Evolutionary conservation across 345 rosid species (phyloP), one percentile per base, ranked within the genome.

Genomic region (Gossypium stocksii): DNA sequence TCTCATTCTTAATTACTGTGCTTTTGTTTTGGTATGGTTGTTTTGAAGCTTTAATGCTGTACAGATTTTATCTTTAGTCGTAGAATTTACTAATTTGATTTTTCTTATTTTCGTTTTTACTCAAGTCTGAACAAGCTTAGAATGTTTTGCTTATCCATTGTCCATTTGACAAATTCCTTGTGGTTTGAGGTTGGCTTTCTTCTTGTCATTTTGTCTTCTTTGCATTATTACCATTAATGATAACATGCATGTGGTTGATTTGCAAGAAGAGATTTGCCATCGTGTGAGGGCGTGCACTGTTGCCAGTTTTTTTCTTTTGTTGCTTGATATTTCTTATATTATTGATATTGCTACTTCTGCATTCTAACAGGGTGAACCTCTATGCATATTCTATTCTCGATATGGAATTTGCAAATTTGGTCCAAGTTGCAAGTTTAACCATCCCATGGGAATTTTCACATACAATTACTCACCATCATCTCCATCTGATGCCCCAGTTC

Each of bases 371-470:
- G 99, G 97, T 76, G 99, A 93, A 77, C 93, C 97, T 10, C 51
- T 90, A 76, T 95, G 99, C 84, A 88, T 87, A 83, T 95, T 95
- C 83, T 95, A 93, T 79, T 88, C 91, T 63, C 98, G 96, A 29
- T 93, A 95, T 72, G 98, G 99, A 63, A 92, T 91, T 73, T 95
- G 99, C 94, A 95, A 95, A 81, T 95, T 95, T 81, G 99, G 98
- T 66, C 97, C 98, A 59, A 95, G 98, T 79, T 95, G 99, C 90
- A 95, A 93, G 87, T 95, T 93, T 80, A 87, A 95, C 84, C 99
- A 95, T 76, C 99, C 99, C 27, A 93, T 93, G 99, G 87, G 89
- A 77, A 81, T 88, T 71, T 91, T 90, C 73, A 64, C 91, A 43
- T 89, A 90, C 82, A 89, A 83, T 83, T 77, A 82, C 51, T 75